phyloP scores from a whole-genome alignment of 192 early-diverging fungal genomes.

The Kickxella alabastrina region DNA sequence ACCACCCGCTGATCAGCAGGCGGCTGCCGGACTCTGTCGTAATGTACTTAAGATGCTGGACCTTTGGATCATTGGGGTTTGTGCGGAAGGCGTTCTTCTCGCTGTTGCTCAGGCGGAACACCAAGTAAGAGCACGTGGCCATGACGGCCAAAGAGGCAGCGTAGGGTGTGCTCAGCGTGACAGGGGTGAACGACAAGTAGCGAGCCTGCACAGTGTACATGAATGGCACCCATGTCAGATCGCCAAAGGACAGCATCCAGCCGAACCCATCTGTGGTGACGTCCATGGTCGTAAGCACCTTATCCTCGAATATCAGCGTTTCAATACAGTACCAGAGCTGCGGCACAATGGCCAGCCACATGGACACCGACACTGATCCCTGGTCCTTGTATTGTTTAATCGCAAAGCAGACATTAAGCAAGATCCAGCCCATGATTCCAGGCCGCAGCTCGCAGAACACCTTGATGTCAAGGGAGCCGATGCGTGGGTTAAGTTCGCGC shows the following conservation, averaged over 20 bases:
- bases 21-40: conserved; percentile 76
- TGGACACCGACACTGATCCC: conserved; percentile 68
- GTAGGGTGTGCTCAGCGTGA: conserved; percentile 52
- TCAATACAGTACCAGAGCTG: conserved; percentile 86
- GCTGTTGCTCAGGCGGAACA: conserved; percentile 86
- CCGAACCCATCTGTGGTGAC: conserved; percentile 98
- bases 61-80: conserved; percentile 55
- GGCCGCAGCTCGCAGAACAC: conserved; percentile 91
- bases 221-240: conserved; percentile 87
- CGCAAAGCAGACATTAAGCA: conserved; percentile 75
- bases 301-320: conserved; percentile 60
- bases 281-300: conserved; percentile 96
- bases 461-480: conserved; percentile 84
- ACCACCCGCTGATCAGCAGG: conserved; percentile 87
- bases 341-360: conserved; percentile 71
- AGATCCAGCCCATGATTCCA: conserved; percentile 85
- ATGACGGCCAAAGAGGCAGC: conserved; percentile 45
- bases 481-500: conserved; percentile 91
- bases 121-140: conserved; percentile 66
- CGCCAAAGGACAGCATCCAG: conserved; percentile 76
- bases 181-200: conserved; percentile 72
- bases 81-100: conserved; percentile 90
- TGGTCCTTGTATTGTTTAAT: conserved; percentile 67
- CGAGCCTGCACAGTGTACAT: conserved; percentile 87
- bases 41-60: conserved; percentile 80